Evolutionary conservation across 345 rosid genomes (phyloP).

Genomic region (Brassica carinata): DNA sequence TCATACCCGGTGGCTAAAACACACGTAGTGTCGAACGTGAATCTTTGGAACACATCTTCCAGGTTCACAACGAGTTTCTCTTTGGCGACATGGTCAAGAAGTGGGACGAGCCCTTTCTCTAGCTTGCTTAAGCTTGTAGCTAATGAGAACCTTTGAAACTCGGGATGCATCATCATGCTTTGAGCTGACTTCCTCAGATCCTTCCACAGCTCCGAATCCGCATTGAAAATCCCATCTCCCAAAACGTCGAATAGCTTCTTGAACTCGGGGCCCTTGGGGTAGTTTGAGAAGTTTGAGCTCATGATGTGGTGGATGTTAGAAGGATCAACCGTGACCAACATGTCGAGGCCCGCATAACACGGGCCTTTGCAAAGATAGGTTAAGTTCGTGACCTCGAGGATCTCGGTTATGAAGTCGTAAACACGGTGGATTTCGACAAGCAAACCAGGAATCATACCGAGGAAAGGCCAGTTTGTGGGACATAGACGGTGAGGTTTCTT

Average conservation of each 20-base stretch:
- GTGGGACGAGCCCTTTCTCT: conserved; percentile 39
- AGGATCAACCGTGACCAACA: conserved; percentile 42
- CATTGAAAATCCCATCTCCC: conserved; percentile 49
- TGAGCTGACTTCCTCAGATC: conserved; percentile 42
- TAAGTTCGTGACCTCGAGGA: conserved; percentile 30
- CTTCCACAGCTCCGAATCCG: conserved; percentile 46
- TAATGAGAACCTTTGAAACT: conserved; percentile 35
- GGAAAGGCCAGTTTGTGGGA: conserved; percentile 38
- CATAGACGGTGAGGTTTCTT: conserved; percentile 27
- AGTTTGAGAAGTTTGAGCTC: conserved; percentile 42
- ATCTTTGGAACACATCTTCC: conserved; percentile 49
- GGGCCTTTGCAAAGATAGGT: conserved; percentile 38
- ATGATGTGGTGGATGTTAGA: conserved; percentile 43
- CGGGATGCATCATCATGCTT: conserved; percentile 21
- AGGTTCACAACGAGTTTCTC: conserved; percentile 37
- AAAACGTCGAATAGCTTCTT: conserved; percentile 41
- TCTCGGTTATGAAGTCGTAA: conserved; percentile 35
- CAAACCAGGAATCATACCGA: conserved; percentile 41
- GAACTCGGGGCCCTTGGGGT: conserved; percentile 43
- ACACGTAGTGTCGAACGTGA: conserved; percentile 51
- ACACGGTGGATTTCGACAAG: conserved; percentile 32
- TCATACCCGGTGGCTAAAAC: conserved; percentile 50
- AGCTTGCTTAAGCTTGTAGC: conserved; percentile 30
- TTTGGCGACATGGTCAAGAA: conserved; percentile 42
- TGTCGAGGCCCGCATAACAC: conserved; percentile 25